phyloP scores from a whole-genome alignment of 805 yeast species.

The Monosporozyma aquatica region DNA sequence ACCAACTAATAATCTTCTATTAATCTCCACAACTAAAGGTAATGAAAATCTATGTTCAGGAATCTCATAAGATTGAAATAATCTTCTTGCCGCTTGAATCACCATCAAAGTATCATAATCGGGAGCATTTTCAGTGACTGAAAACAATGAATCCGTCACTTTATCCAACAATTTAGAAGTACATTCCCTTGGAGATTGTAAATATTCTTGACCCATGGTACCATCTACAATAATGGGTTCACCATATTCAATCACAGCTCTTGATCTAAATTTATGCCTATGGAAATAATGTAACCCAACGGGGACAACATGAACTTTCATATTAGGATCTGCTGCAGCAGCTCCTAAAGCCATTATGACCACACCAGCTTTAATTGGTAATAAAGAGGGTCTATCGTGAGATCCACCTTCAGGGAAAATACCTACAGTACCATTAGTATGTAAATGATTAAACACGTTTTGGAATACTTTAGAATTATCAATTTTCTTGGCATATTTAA shows the following conservation, averaged over 20 bases:
- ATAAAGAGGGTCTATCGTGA: slow-evolving; percentile 83
- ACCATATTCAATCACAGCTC: slow-evolving; percentile 92
- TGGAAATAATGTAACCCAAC: slow-evolving; percentile 95
- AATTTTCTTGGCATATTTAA: slow-evolving; percentile 68
- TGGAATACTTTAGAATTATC: slow-evolving; percentile 78
- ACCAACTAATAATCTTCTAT: slow-evolving; percentile 76
- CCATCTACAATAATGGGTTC: slow-evolving; percentile 63
- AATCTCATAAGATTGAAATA: slow-evolving; percentile 35
- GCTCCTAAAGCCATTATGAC: slow-evolving; percentile 98
- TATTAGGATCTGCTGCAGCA: slow-evolving; percentile 61
- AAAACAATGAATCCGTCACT: slow-evolving; percentile 64
- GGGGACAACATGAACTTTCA: slow-evolving; percentile 80
- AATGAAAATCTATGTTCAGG: slow-evolving; percentile 38
- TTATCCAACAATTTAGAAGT: slow-evolving; percentile 61
- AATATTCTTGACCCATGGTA: slow-evolving; percentile 55
- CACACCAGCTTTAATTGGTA: slow-evolving; percentile 94
- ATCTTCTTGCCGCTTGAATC: slow-evolving; percentile 87
- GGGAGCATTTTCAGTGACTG: slow-evolving; percentile 89
- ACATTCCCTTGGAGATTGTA: slow-evolving; percentile 61
- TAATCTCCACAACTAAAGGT: slow-evolving; percentile 77
- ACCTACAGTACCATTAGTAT: slow-evolving; percentile 73
- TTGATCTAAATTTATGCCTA: slow-evolving; percentile 84
- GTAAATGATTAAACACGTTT: slow-evolving; percentile 71
- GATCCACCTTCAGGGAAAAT: slow-evolving; percentile 98
- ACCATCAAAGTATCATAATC: slow-evolving; percentile 89